Conservation (phyloP, 331 rosid species). For the Dryas integrifolia region DNA sequence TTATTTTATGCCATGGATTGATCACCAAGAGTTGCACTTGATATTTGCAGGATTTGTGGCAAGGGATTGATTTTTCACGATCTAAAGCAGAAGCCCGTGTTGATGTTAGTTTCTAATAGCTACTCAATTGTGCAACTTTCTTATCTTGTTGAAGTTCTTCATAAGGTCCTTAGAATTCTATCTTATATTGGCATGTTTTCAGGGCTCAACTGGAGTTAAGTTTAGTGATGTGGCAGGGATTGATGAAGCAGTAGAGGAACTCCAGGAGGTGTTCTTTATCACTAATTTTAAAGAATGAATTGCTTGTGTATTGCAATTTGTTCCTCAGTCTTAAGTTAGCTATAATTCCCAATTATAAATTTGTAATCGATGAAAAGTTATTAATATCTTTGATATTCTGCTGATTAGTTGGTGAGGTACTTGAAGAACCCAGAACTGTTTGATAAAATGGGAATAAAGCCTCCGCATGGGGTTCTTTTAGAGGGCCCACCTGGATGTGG, state of each 20-base stretch:
- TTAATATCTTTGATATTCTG: conserved; percentile 26
- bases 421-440: conserved; percentile 91
- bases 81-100: conserved; percentile 99
- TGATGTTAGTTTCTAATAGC: conserved; percentile 62
- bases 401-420: conserved; percentile 87
- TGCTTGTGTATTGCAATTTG: background rate
- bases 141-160: conserved; percentile 18
- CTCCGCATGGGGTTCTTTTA: conserved; percentile 96
- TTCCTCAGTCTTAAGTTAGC: background rate
- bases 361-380: conserved; percentile 24
- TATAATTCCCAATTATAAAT: background rate
- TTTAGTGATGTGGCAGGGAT: conserved; percentile 95
- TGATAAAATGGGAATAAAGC: conserved; percentile 95
- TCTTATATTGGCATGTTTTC: conserved; percentile 36
- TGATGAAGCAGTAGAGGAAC: conserved; percentile 98
- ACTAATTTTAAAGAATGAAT: background rate
- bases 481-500: conserved; percentile 99
- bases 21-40: conserved; percentile 25
- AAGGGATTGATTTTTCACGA: conserved; percentile 96
- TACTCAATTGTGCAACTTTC: conserved; percentile 25
- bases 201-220: conserved; percentile 97
- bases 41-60: conserved; percentile 86
- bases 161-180: conserved; percentile 22
- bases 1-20: conserved; percentile 27
- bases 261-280: conserved; percentile 64